Base-by-base conservation (phyloP, 2,329 filamentous ascomycete species). In the Rosellinia necatrix region DNA sequence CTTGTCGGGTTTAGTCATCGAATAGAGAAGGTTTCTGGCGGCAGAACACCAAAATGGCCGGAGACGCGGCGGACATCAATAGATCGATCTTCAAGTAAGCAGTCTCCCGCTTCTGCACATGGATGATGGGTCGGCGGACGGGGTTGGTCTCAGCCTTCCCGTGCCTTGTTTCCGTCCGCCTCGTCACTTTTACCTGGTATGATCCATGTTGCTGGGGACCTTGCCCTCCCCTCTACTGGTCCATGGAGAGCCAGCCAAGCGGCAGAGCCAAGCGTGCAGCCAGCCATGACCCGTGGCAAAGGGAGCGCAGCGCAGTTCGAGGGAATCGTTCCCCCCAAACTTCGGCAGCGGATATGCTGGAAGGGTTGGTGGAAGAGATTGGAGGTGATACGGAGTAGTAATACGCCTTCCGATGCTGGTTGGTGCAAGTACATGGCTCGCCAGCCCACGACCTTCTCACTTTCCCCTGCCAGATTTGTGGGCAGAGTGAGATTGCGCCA, bases 71-170 rank as follows among this genome's bases (percentile, higher is more conserved):
- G 19, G 43, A 58, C 15, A 57, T 64, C 15, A 64, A 64, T 30
- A 49, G 57, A 54, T 51, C 51, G 8, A 52, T 56, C 24, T 65
- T 65, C 49, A 60, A 65, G 63, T 65, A 43, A 57, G 63, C 59
- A 37, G n/a, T n/a, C n/a, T n/a, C n/a, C n/a, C n/a, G n/a, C n/a
- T n/a, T n/a, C n/a, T n/a, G n/a, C n/a, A n/a, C n/a, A n/a, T n/a
- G n/a, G n/a, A n/a, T n/a, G n/a, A n/a, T n/a, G n/a, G n/a, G n/a
- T n/a, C n/a, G n/a, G n/a, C n/a, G n/a, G n/a, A n/a, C n/a, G n/a
- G n/a, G n/a, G n/a, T n/a, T n/a, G n/a, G n/a, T n/a, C n/a, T 37
- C 43, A 40, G 30, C 48, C 43, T 49, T 49, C 46, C 56, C 51
- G n/a, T 51, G 40, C 56, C 27, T 29, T 25, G 30, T 4, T 21